Percentiles rank a stretch among this genome's conserved stretches.
These are phyloP conservation scores for Globisporangium echinulatum DNA, from an alignment of 352 stramenopile species.

Conservation along the genomic window DNA sequence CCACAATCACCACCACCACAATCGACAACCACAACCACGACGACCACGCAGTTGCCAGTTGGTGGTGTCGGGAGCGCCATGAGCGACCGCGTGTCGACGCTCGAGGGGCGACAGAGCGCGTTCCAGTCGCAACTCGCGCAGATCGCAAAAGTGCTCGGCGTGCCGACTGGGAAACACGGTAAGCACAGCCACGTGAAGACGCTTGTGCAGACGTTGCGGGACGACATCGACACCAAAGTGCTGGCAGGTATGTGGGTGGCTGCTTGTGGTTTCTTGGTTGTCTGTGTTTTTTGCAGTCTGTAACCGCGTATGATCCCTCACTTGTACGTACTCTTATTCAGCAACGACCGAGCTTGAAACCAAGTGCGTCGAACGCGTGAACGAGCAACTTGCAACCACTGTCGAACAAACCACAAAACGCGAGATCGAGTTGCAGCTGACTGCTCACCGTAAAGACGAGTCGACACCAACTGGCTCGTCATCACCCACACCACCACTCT, in stretches of 20 bases:
- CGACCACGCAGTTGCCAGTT: conserved; percentile 4
- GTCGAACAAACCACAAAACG: conserved; percentile 2
- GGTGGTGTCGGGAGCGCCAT: conserved; percentile 29
- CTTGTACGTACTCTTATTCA: not conserved
- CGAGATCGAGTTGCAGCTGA: no score
- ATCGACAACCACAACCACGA: conserved; percentile 5
- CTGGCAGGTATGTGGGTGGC: conserved; percentile 20
- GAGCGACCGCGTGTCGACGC: conserved; percentile 66
- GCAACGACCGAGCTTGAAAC: conserved; percentile 27
- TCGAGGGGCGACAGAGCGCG: conserved; percentile 68
- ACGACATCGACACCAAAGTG: conserved; percentile 66
- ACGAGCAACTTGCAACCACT: conserved; percentile 14
- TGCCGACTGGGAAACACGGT: conserved; percentile 54
- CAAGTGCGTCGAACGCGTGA: conserved; percentile 19
- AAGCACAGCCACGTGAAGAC: conserved; percentile 70
- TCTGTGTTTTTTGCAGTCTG: not conserved
- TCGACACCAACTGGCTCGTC: not conserved
- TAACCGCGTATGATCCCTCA: not conserved
- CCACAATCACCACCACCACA: conserved; percentile 15
- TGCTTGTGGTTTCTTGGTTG: conserved; percentile 6
- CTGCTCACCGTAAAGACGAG: no score
- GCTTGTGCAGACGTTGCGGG: conserved; percentile 61
- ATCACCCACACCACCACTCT: conserved; percentile 1
- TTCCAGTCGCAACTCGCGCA: conserved; percentile 80
- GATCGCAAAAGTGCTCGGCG: conserved; percentile 63